phyloP scores from a whole-genome alignment of 345 rosid genomes.

The Psidium guajava region DNA sequence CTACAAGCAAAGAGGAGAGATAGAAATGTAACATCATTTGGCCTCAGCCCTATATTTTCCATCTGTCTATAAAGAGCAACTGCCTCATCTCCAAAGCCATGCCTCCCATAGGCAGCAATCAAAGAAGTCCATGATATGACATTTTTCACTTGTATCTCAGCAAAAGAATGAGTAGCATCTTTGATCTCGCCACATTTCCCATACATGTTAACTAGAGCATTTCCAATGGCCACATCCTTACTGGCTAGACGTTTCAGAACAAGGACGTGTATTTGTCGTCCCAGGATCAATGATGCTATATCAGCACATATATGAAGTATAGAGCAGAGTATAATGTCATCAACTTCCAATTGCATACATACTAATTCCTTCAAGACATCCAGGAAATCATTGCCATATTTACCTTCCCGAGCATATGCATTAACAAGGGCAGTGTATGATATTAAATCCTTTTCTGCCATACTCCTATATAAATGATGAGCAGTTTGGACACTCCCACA shows the following conservation, averaged over 20 bases:
- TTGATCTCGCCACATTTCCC: constrained; percentile 59
- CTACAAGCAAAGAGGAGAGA: constrained; percentile 61
- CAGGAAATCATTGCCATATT: constrained; percentile 21
- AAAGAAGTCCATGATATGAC: constrained; percentile 67
- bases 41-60: constrained; percentile 42
- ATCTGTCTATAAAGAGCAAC: constrained; percentile 41
- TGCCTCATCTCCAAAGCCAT: constrained; percentile 47
- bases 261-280: constrained; percentile 61
- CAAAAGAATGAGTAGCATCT: constrained; percentile 41
- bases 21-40: constrained; percentile 55
- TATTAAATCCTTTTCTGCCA: constrained; percentile 36
- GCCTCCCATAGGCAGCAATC: constrained; percentile 58
- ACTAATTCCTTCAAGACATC: constrained; percentile 44
- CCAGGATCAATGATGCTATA: constrained; percentile 29
- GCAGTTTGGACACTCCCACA: constrained; percentile 42
- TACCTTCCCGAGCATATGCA: constrained; percentile 30
- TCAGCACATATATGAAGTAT: constrained; percentile 56
- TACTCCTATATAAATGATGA: constrained; percentile 16
- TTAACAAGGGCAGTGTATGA: constrained; percentile 57
- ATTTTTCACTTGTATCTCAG: constrained; percentile 43
- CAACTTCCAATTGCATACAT: constrained; percentile 31
- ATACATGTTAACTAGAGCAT: constrained; percentile 70
- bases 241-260: constrained; percentile 32
- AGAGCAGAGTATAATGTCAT: constrained; percentile 38
- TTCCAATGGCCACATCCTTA: constrained; percentile 38